phyloP scores from a whole-genome alignment of 306 rosid species.

The Chamaecrista fasciculata region DNA sequence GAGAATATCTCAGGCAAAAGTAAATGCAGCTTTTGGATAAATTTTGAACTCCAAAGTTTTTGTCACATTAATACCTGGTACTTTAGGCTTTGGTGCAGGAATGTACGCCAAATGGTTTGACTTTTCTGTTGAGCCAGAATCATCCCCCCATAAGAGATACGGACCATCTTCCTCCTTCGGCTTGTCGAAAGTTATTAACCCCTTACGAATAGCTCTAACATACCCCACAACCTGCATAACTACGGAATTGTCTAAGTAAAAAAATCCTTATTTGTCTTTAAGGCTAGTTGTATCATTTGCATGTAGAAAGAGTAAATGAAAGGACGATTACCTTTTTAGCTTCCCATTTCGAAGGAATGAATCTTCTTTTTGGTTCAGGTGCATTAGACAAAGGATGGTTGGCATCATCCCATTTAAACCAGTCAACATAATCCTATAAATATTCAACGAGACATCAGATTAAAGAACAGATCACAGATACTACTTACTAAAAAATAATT shows the following conservation, averaged over 20 bases:
- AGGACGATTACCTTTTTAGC: constrained; percentile 56
- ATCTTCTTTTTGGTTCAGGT: constrained; percentile 96
- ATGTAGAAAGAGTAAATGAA: not conserved
- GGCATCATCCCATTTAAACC: constrained; percentile 90
- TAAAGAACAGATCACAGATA: not conserved
- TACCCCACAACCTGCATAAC: constrained; percentile 66
- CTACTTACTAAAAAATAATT: constrained; percentile 3
- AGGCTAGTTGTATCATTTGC: constrained; percentile 17
- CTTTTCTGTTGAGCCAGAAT: constrained; percentile 65
- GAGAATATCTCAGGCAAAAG: constrained; percentile 16
- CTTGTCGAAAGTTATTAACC: constrained; percentile 66
- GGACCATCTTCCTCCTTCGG: constrained; percentile 73
- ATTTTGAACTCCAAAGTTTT: constrained; percentile 16
- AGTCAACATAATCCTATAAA: constrained; percentile 75
- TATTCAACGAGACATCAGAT: constrained; percentile 13
- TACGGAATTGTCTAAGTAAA: constrained; percentile 25
- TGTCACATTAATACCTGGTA: constrained; percentile 62
- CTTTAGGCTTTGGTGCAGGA: constrained; percentile 86
- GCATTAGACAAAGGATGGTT: constrained; percentile 86
- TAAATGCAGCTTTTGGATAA: not conserved
- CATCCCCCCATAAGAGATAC: constrained; percentile 83
- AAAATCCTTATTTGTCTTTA: constrained; percentile 1
- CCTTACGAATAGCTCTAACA: constrained; percentile 80
- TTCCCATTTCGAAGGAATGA: constrained; percentile 94
- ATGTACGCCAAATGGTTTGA: constrained; percentile 70